A percentile compares a stretch with the other conserved stretches of the same genome.
These are phyloP conservation scores for Cryoendolithus antarcticus DNA, from an alignment of 2,329 filamentous ascomycete species.

Conservation along the genomic window DNA sequence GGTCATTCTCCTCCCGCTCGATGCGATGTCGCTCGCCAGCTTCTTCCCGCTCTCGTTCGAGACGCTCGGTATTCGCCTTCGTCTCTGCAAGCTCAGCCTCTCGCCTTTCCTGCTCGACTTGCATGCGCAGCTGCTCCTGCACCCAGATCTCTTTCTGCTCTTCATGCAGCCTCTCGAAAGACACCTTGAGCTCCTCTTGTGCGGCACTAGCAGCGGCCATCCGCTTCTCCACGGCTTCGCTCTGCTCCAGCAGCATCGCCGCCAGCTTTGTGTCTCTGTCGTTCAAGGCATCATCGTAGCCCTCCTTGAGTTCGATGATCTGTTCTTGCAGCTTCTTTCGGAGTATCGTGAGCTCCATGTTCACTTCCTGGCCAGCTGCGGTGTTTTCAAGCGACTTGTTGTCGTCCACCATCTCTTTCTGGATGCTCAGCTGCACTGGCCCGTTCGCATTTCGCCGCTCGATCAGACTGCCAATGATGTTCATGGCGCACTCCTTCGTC, in stretches of 20 bases:
- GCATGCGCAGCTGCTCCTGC: slow-evolving; percentile 1
- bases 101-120: slow-evolving; percentile 1
- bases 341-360: slow-evolving; percentile 9
- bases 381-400: slow-evolving; percentile 11
- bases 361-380: slow-evolving; percentile 11
- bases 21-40: slow-evolving; percentile 2
- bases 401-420: slow-evolving; percentile 14
- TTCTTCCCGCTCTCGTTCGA: slow-evolving; percentile 4
- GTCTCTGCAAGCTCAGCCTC: slow-evolving; percentile 1
- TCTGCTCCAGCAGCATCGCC: slow-evolving; percentile 5
- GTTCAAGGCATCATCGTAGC: background rate
- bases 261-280: slow-evolving; percentile 5
- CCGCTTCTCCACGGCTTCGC: slow-evolving; percentile 7
- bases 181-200: slow-evolving; percentile 5
- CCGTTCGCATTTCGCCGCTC: background rate
- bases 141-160: slow-evolving; percentile 3
- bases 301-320: no score
- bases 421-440: slow-evolving; percentile 10
- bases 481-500: slow-evolving; percentile 10
- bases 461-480: slow-evolving; percentile 8
- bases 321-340: slow-evolving; percentile 6
- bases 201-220: slow-evolving; percentile 5
- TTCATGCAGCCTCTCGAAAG: slow-evolving; percentile 4
- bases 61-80: background rate
- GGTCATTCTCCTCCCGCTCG: slow-evolving; percentile 3